These are phyloP conservation scores for Angomonas deanei DNA, from an alignment of 208 protist species.

Conservation along the genomic window DNA sequence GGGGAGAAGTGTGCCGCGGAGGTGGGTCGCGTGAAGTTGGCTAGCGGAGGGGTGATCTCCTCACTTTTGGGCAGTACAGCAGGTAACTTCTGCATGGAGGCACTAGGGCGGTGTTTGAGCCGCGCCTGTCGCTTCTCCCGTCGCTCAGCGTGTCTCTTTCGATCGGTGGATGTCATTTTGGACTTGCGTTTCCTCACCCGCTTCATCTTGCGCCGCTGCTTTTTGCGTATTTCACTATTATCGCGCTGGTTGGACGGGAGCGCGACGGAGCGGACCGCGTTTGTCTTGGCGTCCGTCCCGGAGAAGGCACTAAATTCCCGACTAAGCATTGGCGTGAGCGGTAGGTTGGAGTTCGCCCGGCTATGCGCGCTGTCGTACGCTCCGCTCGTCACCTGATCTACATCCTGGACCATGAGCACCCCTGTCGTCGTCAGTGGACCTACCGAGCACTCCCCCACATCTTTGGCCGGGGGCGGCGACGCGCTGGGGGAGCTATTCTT, in stretches of 20 bases:
- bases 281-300: background rate
- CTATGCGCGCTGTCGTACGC: background rate
- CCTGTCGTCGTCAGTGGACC: too few species aligned
- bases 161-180: slow-evolving; percentile 5
- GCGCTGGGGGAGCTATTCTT: too few species aligned
- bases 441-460: too few species aligned
- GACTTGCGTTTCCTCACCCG: background rate
- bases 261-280: background rate
- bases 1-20: too few species aligned
- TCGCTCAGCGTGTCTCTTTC: background rate
- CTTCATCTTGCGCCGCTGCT: background rate
- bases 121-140: background rate
- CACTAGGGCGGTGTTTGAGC: too few species aligned
- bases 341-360: background rate
- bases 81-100: too few species aligned
- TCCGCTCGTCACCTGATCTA: background rate
- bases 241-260: background rate
- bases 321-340: background rate
- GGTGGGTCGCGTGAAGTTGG: too few species aligned
- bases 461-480: too few species aligned
- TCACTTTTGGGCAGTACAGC: too few species aligned
- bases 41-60: too few species aligned
- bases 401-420: too few species aligned
- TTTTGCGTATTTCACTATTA: background rate
- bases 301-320: background rate